These are phyloP conservation scores for Cercospora sojina DNA, from an alignment of 2,329 filamentous ascomycete genomes.

Conservation along the genomic window DNA sequence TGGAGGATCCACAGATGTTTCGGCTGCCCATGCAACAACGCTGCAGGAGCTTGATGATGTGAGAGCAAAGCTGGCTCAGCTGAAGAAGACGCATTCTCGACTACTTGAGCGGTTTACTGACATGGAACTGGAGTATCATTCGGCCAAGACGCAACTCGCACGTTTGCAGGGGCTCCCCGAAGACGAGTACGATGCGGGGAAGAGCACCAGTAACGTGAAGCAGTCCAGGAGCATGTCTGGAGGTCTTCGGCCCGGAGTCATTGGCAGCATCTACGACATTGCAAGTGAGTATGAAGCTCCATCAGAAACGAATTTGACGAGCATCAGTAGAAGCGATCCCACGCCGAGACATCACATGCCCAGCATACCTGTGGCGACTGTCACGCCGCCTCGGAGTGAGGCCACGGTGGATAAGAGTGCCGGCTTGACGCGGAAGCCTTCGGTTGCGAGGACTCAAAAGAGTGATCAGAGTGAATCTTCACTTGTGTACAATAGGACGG, in stretches of 20 bases:
- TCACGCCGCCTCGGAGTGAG: conserved; percentile 27
- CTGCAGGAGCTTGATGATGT: conserved; percentile 46
- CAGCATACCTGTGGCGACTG: conserved; percentile 17
- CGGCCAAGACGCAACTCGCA: conserved; percentile 32
- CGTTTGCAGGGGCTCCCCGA: conserved; percentile 21
- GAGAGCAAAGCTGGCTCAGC: conserved; percentile 48
- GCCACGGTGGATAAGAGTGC: conserved; percentile 23
- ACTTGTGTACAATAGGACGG: conserved; percentile 32
- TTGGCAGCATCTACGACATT: conserved; percentile 29
- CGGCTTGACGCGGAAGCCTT: conserved; percentile 31
- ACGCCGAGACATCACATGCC: conserved; percentile 17
- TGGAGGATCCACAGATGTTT: background rate
- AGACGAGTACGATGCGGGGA: conserved; percentile 2
- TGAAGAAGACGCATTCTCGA: conserved; percentile 54
- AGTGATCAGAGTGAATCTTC: conserved; percentile 29
- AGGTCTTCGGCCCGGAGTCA: conserved; percentile 22
- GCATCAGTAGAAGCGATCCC: conserved; percentile 29
- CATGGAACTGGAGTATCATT: conserved; percentile 41
- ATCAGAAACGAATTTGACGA: conserved; percentile 15
- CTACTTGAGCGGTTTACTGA: conserved; percentile 53
- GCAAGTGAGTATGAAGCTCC: conserved; percentile 25
- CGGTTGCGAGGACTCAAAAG: conserved; percentile 15
- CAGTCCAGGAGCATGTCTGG: conserved; percentile 22
- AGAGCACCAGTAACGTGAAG: conserved; percentile 10
- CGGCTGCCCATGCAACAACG: conserved; percentile 7